Evolutionary conservation across 2,329 filamentous ascomycete genomes (phyloP).

Genomic region (Fusarium stilboides): DNA sequence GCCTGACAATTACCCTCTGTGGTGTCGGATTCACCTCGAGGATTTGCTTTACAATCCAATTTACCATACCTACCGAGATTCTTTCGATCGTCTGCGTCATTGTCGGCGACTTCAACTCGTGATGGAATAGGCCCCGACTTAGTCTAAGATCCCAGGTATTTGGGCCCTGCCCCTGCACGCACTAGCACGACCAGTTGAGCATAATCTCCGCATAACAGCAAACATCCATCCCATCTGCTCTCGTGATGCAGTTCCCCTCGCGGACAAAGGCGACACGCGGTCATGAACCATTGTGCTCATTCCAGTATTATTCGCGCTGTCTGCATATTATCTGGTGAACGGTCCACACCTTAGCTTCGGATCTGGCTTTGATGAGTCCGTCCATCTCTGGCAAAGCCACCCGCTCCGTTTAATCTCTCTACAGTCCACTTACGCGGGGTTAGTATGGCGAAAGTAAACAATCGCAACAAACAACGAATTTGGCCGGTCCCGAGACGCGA

Average conservation of each 20-base stretch:
- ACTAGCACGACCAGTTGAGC: conserved; percentile 33
- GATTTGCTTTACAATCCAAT: conserved; percentile 1
- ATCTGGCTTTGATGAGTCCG: conserved; percentile 18
- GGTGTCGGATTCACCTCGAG: conserved; percentile 3
- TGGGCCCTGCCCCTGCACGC: conserved; percentile 37
- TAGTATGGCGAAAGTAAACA: conserved; percentile 22
- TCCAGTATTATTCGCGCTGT: background rate
- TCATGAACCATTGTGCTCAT: conserved; percentile 26
- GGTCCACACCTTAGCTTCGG: conserved; percentile 3
- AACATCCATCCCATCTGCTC: conserved; percentile 30
- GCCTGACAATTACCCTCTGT: conserved; percentile 6
- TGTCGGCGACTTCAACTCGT: conserved; percentile 19
- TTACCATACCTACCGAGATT: conserved; percentile 6
- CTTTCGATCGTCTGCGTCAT: conserved; percentile 36
- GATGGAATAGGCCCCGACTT: conserved; percentile 10
- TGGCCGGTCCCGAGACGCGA: conserved; percentile 3
- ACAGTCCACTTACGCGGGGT: conserved; percentile 30
- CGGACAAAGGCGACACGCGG: conserved; percentile 22
- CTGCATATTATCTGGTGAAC: conserved; percentile 1
- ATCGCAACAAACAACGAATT: conserved; percentile 27
- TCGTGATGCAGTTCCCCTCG: conserved; percentile 41
- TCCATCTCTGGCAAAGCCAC: conserved; percentile 30
- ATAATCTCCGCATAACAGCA: conserved; percentile 46
- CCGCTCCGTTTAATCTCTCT: conserved; percentile 40
- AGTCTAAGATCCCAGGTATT: conserved; percentile 33